Evolutionary conservation across 2,329 filamentous ascomycete genomes (phyloP).

Genomic region (Scedosporium dehoogii): DNA sequence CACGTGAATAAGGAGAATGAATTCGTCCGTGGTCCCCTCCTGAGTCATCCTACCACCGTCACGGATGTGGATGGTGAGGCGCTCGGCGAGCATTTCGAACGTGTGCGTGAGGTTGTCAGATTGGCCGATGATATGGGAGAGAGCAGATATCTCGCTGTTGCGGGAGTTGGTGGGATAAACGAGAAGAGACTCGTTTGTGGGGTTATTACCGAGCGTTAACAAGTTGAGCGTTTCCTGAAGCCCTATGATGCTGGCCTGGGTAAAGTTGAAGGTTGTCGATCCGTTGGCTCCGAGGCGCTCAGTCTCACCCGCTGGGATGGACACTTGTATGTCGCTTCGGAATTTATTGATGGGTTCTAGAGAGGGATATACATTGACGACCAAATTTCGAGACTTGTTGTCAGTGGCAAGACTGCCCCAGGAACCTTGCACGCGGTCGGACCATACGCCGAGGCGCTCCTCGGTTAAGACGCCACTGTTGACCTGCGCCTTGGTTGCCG

Average conservation of each 20-base stretch:
- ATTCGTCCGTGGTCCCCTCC: not conserved
- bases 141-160: not conserved
- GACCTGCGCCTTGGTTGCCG: not conserved
- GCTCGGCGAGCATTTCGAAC: not conserved
- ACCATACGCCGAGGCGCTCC: not conserved
- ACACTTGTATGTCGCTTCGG: not conserved
- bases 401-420: not conserved
- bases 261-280: not conserved
- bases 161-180: not conserved
- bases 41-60: not conserved
- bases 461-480: not conserved
- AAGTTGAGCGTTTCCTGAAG: not conserved
- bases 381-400: not conserved
- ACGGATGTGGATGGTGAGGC: not conserved
- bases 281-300: not conserved
- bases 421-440: not conserved
- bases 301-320: not conserved
- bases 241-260: not conserved
- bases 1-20: not conserved
- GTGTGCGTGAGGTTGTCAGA: not conserved
- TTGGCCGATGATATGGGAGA: not conserved
- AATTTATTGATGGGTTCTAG: not conserved
- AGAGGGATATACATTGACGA: not conserved
- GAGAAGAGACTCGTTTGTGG: not conserved
- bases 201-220: not conserved